phyloP scores from a whole-genome alignment of 176 grass and related monocot genomes.

The Ensete glaucum region DNA sequence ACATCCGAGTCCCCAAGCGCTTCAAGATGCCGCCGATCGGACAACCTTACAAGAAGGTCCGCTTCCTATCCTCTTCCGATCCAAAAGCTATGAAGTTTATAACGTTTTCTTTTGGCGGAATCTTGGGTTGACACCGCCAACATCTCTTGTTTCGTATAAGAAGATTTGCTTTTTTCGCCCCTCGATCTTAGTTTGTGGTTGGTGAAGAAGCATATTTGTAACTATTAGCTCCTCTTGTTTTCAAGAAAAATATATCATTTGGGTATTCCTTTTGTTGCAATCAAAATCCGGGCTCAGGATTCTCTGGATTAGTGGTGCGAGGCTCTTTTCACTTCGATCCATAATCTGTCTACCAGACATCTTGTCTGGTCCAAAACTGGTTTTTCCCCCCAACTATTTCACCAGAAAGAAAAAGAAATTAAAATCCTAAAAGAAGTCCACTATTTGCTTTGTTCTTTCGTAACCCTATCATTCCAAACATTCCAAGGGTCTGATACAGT shows the following conservation, averaged over 20 bases:
- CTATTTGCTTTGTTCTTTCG: background rate
- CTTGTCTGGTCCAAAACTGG: background rate
- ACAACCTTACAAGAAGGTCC: constrained; percentile 18
- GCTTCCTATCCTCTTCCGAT: background rate
- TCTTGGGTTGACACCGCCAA: background rate
- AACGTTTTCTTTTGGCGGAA: background rate
- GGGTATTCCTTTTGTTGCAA: background rate
- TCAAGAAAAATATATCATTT: background rate
- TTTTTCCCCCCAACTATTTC: background rate
- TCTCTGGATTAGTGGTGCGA: background rate
- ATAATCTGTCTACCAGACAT: background rate
- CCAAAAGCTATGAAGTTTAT: background rate
- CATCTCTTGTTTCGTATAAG: background rate
- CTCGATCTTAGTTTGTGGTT: background rate
- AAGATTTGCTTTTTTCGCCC: no score
- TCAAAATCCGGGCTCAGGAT: background rate
- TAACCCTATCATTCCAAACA: background rate
- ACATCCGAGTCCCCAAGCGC: constrained; percentile 17
- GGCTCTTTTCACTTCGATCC: background rate
- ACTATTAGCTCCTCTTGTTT: background rate
- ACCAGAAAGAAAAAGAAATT: background rate
- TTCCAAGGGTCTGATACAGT: background rate
- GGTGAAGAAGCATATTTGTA: background rate
- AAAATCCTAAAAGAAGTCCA: background rate
- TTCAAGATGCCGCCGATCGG: constrained; percentile 19